Evolutionary conservation across 495 filamentous ascomycete genomes (phyloP).

Genomic region (Penicillium macrosclerotiorum): DNA sequence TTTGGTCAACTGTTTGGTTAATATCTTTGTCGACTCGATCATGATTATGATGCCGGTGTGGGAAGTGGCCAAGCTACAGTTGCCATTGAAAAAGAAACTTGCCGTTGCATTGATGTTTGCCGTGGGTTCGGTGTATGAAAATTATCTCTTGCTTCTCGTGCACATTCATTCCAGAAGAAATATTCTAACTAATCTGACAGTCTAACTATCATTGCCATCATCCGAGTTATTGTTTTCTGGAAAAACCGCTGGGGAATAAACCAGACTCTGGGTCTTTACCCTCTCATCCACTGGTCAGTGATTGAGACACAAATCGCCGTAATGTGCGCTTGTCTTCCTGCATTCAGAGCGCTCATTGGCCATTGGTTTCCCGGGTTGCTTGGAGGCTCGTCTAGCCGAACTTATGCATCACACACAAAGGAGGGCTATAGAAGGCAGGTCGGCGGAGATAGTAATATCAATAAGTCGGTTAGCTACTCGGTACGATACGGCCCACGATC

Average conservation of each 20-base stretch:
- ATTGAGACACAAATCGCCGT: constrained; percentile 33
- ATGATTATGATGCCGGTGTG: constrained; percentile 31
- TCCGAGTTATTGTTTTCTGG: constrained; percentile 31
- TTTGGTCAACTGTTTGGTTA: constrained; percentile 29
- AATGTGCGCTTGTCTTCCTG: constrained; percentile 31
- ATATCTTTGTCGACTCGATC: constrained; percentile 29
- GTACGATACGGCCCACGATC: constrained; percentile 12
- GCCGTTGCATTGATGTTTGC: constrained; percentile 34
- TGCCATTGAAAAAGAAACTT: constrained; percentile 30
- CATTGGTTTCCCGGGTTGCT: constrained; percentile 10
- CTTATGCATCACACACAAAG: constrained; percentile 1
- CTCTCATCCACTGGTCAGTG: constrained; percentile 31
- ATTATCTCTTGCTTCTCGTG: background rate
- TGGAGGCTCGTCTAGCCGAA: constrained; percentile 9
- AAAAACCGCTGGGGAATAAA: constrained; percentile 25
- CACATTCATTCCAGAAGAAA: background rate
- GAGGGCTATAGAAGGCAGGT: constrained; percentile 2
- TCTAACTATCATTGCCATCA: constrained; percentile 27
- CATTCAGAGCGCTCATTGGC: constrained; percentile 14
- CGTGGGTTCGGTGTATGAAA: constrained; percentile 31
- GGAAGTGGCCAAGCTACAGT: constrained; percentile 29
- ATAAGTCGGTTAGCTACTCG: constrained; percentile 20
- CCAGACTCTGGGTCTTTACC: constrained; percentile 25
- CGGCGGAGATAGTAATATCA: constrained; percentile 8
- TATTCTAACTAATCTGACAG: constrained; percentile 3